Base-by-base conservation (phyloP, 345 rosid species). In the Litchi chinensis region DNA sequence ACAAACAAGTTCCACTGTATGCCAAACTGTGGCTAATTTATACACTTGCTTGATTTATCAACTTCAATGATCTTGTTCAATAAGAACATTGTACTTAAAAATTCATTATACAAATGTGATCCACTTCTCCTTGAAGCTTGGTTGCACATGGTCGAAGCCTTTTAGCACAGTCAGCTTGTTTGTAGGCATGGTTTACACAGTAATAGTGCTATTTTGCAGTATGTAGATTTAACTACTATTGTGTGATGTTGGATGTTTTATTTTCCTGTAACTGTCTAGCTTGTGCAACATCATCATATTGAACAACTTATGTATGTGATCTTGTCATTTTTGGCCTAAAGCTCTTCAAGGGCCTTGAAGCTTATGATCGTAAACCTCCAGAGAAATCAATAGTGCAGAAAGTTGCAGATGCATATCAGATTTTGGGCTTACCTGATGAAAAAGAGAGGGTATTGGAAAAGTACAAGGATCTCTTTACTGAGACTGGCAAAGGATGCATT, bases 261-360 rank as follows among this genome's bases (percentile, higher is more conserved):
- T 54, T 54, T 54, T 54, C 59, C 15, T 0, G 19, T 26, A 22
- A 40, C 18, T 65, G 43, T 32, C 37, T 32, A 32, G 37, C 4
- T 2, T 32, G 37, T 32, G 37, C 4, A 32, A 32, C 37, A 32
- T 43, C 24, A 24, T 37, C 66, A 13, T 60, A 41, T 72, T 67
- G 65, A 65, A 52, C 71, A 71, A 77, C 62, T n/a, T 60, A 18
- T 37, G 40, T 28, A 6, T 54, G 41, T 46, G 50, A 46, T 70
- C 75, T 86, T 75, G 65, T 50, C 21, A 41, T 81, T 24, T 76
- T 78, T 77, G 40, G 70, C 28, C 39, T 67, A 56, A 76, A 95
- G 97, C 95, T 95, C 82, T 93, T 91, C 86, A 91, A 87, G 87
- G 90, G 88, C 62, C 82, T 93, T 77, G 98, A 95, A 90, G 88